Evolutionary conservation across 805 yeast species (phyloP).

Genomic region (Candida adriatica): DNA sequence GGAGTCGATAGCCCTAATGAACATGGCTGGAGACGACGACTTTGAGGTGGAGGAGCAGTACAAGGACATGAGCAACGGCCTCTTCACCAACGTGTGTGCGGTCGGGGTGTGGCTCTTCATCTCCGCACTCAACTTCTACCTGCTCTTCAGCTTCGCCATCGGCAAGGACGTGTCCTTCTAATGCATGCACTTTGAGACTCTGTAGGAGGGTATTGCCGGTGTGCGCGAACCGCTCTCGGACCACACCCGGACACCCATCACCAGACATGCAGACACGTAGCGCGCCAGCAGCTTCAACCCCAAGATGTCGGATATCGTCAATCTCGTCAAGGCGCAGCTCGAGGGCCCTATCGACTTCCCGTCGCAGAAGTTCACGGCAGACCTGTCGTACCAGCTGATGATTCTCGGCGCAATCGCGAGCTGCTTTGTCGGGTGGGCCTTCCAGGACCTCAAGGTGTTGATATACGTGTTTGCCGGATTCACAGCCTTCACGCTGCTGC

Average conservation of each 20-base stretch:
- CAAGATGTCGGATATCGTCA: slow-evolving; percentile 7
- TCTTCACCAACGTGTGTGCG: slow-evolving; percentile 44
- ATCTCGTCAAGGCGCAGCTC: slow-evolving; percentile 3
- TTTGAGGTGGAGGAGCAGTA: slow-evolving; percentile 17
- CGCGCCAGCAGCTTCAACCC: no score
- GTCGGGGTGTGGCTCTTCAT: slow-evolving; percentile 63
- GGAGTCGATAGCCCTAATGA: slow-evolving; percentile 15
- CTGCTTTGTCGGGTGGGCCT: slow-evolving; percentile 7
- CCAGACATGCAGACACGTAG: no score
- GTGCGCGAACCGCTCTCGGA: no score
- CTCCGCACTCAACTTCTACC: slow-evolving; percentile 60
- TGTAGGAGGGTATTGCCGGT: no score
- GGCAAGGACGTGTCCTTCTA: slow-evolving; percentile 36
- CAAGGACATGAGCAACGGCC: slow-evolving; percentile 36
- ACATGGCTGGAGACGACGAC: slow-evolving; percentile 6
- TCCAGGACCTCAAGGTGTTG: slow-evolving; percentile 7
- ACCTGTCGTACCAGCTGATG: slow-evolving; percentile 3
- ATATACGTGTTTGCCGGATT: slow-evolving; percentile 1
- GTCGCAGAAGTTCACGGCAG: slow-evolving; percentile 12
- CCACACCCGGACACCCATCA: no score
- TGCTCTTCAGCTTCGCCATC: slow-evolving; percentile 40
- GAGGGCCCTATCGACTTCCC: slow-evolving; percentile 18
- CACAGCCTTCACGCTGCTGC: slow-evolving; percentile 4
- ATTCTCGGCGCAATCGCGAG: slow-evolving; percentile 8
- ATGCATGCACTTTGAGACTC: no score